Base-by-base conservation (phyloP, 768 basidiomycete species). In the Leucocoprinus birnbaumii region DNA sequence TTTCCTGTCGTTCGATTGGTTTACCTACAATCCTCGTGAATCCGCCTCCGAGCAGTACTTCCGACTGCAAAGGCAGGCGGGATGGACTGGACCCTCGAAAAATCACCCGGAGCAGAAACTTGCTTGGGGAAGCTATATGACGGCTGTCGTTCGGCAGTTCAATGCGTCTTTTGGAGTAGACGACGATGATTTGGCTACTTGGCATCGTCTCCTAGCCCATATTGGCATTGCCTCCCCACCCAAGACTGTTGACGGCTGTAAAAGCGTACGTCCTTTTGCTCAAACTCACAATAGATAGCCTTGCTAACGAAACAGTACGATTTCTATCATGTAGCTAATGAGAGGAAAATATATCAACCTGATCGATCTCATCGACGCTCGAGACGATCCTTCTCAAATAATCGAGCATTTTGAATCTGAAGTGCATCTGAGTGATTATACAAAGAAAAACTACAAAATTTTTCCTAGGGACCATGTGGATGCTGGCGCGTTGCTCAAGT, bases 121-220 rank as follows among this genome's bases (percentile, higher is more conserved):
- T 0, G 68, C 68, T 3, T 58, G 59, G 18, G 11, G 64, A 0
- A 25, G 14, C 0, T 72, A 71, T 53, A 54, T 68, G 19, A 56
- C 62, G 42, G 74, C 69, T 0, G 38, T 77, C 21, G 68, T 67
- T 0, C 3, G 51, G 35, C 64, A 69, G 24, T 77, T 77, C 64
- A 73, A 71, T 46, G 27, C 19, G 24, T 38, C 50, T 10, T 51
- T 41, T 22, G 22, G 38, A 1, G 22, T 2, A 16, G 55, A 51
- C n/a, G 55, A 57, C 1, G 21, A 51, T 26, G 13, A 51, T 10
- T 49, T 57, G n/a, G 6, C 21, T n/a, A 42, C 55, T 7, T 57
- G 55, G 55, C 49, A 57, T 24, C 13, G 19, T 2, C 11, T 57
- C 7, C 49, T 49, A 14, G 8, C 2, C 6, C 48, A 46, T 26